Conservation (phyloP, 2,329 filamentous ascomycete species). For the Dactylella cylindrospora region DNA sequence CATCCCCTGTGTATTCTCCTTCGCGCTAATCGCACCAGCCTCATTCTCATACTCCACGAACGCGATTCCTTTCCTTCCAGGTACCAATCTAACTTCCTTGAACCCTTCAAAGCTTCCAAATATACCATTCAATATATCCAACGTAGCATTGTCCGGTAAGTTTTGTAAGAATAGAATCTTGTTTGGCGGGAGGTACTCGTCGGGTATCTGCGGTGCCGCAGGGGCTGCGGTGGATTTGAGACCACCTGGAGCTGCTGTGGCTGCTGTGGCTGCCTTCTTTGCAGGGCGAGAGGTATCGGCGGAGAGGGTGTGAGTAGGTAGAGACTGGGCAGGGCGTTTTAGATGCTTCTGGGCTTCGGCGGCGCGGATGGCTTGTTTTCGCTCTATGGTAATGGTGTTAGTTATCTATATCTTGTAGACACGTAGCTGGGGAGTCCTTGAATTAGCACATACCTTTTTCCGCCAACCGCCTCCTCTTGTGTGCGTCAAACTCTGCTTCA, state of each 20-base stretch:
- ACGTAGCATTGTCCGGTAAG: conserved; percentile 80
- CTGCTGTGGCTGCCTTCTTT: conserved; percentile 55
- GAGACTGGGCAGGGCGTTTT: conserved; percentile 60
- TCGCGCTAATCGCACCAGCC: conserved; percentile 83
- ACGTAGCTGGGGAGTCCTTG: not conserved
- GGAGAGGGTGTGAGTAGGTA: conserved; percentile 46
- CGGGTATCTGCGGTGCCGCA: conserved; percentile 77
- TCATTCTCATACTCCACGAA: conserved; percentile 97
- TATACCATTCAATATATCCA: conserved; percentile 74
- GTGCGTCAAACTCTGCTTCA: conserved; percentile 78
- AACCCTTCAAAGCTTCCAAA: conserved; percentile 93
- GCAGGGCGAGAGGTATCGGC: conserved; percentile 52
- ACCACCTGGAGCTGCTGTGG: conserved; percentile 64
- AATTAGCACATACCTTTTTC: conserved; percentile 71
- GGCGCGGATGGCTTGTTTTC: conserved; percentile 79
- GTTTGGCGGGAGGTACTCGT: conserved; percentile 96
- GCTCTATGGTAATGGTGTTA: conserved; percentile 55
- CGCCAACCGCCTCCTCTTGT: conserved; percentile 79
- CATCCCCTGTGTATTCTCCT: conserved; percentile 89
- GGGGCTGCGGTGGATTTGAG: conserved; percentile 71
- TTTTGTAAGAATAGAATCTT: conserved; percentile 95
- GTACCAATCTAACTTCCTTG: conserved; percentile 85
- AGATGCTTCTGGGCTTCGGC: conserved; percentile 75
- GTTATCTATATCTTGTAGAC: not conserved
- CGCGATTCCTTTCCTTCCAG: conserved; percentile 81